Percentiles rank a stretch among this genome's conserved stretches.
Conservation (phyloP, 2,329 filamentous ascomycete genomes). For the Colletotrichum australisinense region DNA sequence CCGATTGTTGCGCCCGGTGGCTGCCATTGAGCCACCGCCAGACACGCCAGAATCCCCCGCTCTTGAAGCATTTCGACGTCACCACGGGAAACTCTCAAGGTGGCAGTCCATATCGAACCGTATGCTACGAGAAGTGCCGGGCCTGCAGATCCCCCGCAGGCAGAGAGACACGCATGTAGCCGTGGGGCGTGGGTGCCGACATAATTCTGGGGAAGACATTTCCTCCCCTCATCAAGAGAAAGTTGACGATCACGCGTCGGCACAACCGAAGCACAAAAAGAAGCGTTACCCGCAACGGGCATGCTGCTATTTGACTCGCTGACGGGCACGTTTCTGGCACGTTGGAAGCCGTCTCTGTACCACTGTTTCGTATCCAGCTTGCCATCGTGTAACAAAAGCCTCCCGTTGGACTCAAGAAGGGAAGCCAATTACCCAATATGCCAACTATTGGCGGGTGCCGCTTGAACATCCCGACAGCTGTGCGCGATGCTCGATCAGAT, state of each 20-base stretch:
- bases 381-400: neutral
- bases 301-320: neutral
- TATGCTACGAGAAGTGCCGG: neutral
- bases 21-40: neutral
- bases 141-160: neutral
- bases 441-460: neutral
- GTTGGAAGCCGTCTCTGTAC: slow-evolving; percentile 8
- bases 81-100: neutral
- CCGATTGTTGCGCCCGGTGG: neutral
- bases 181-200: neutral
- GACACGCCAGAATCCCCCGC: neutral
- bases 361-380: slow-evolving; percentile 7
- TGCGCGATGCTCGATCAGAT: neutral
- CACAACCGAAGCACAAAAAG: neutral
- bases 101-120: neutral
- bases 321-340: neutral
- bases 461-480: neutral
- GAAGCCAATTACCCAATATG: neutral
- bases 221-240: neutral
- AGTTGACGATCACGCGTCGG: neutral
- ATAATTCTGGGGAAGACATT: neutral
- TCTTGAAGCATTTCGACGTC: neutral
- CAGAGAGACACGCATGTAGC: neutral
- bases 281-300: neutral
- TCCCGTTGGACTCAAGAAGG: neutral